phyloP scores from a whole-genome alignment of 2,329 filamentous ascomycete species.

The Claviceps sorghi region DNA sequence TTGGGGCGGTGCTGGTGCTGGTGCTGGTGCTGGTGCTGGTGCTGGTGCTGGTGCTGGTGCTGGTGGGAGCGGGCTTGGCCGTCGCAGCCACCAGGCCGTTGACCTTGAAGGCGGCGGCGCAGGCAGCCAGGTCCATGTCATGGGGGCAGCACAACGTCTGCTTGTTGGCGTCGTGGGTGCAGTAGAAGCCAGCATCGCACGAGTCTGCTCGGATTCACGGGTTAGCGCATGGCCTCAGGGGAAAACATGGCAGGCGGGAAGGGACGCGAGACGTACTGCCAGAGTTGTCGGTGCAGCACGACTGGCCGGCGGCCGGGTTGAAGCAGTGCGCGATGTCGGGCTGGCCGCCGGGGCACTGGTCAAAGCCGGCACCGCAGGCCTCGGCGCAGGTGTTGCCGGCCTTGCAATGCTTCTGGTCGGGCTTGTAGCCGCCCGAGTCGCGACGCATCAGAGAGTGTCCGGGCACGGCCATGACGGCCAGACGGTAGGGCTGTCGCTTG shows the following conservation, averaged over 20 bases:
- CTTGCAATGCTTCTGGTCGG: conserved; percentile 32
- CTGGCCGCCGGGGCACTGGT: conserved; percentile 34
- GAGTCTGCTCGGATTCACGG: conserved; percentile 28
- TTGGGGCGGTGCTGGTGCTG: conserved; percentile 9
- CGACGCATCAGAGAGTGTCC: conserved; percentile 29
- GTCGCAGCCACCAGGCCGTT: conserved; percentile 26
- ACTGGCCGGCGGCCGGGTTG: conserved; percentile 34
- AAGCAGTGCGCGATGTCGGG: conserved; percentile 39
- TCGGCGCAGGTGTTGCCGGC: conserved; percentile 37
- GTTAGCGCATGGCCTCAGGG: neutral
- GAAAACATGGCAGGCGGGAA: neutral
- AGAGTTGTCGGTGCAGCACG: conserved; percentile 40
- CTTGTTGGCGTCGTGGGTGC: conserved; percentile 35
- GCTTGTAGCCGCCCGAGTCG: conserved; percentile 33
- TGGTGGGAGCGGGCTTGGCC: conserved; percentile 15
- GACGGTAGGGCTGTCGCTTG: conserved; percentile 21
- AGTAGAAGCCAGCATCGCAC: conserved; percentile 47
- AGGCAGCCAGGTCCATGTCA: conserved; percentile 35
- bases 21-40: conserved; percentile 12
- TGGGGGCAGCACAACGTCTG: conserved; percentile 49
- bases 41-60: conserved; percentile 15
- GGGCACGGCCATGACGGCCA: conserved; percentile 21
- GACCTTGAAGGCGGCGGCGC: conserved; percentile 38
- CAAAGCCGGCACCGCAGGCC: conserved; percentile 37
- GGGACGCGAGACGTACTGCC: too few species aligned